Base-by-base conservation (phyloP, 2,329 filamentous ascomycete genomes). In the Xylaria sp. region DNA sequence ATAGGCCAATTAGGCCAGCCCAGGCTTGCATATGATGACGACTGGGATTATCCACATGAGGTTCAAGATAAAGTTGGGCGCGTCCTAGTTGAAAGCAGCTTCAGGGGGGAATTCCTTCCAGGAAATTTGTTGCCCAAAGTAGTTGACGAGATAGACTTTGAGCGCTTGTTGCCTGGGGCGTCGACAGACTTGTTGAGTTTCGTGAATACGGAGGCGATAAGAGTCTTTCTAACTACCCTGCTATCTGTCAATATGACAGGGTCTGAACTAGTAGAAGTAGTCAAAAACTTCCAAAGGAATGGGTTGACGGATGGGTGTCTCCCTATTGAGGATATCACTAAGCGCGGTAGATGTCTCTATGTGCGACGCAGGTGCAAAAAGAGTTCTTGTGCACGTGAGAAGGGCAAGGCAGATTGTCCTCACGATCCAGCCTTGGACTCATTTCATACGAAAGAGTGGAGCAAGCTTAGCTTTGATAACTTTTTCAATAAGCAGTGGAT, bases 361-460 rank as follows among this genome's bases (percentile, higher is more conserved):
- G 12, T 54, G 33, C 55, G 39, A 36, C 49, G 61, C 23, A 15
- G 12, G 31, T 49, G 61, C 18, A 33, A 15, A 3, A 39, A 56
- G 7, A 36, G 20, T 23, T 6, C 18, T 12, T 25, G 1, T 36
- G 25, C 28, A 36, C 43, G 25, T 8, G 39, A 31, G 39, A 33
- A 46, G 31, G 15, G 49, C 5, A 25, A n/a, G 7, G 20, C 20
- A n/a, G 33, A 12, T 1, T 65, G 62, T 15, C 7, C 31, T 18
- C 62, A 67, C 41, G 9, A 33, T 12, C 28, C 20, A 43, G 59
- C 52, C 20, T 46, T 68, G 41, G 23, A 59, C 43, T 59, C 58
- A 51, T 68, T 68, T 36, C 61, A 64, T 23, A n/a, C 23, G 10
- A 43, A 58, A 12, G 36, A 31, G 15, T 68, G 66, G 66, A 36